These are phyloP conservation scores for Xylariaceae sp. DNA, from an alignment of 2,329 filamentous ascomycete genomes.

Conservation along the genomic window DNA sequence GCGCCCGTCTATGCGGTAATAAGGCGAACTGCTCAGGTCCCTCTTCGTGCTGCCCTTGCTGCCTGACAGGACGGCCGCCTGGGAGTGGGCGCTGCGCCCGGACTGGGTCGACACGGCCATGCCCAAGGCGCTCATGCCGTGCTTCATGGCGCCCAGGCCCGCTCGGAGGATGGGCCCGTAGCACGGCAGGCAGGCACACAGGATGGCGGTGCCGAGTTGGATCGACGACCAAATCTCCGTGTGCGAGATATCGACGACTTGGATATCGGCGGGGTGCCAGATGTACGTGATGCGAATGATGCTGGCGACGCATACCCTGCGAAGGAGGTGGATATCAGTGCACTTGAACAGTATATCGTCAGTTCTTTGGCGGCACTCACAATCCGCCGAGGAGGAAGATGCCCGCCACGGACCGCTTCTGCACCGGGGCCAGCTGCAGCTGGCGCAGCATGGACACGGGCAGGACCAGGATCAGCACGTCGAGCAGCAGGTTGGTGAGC, in stretches of 20 bases:
- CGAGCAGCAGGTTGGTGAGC: background rate
- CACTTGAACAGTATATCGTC: background rate
- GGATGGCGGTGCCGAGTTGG: constrained; percentile 2
- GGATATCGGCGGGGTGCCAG: constrained; percentile 1
- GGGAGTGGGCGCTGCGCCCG: background rate
- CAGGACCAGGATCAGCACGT: background rate
- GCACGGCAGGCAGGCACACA: constrained; percentile 3
- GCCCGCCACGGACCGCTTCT: background rate
- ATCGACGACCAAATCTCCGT: background rate
- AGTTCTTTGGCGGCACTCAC: background rate
- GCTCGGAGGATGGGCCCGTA: constrained; percentile 1
- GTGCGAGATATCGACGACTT: background rate
- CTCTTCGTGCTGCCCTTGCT: background rate
- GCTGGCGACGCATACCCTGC: constrained; percentile 3
- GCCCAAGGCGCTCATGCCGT: background rate
- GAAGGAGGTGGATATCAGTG: constrained; percentile 10
- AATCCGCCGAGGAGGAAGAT: constrained; percentile 1
- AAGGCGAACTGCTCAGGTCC: background rate
- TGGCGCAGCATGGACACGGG: background rate
- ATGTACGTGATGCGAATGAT: constrained; percentile 3
- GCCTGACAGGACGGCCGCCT: background rate
- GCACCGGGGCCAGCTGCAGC: background rate
- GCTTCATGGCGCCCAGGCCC: background rate
- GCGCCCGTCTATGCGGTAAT: background rate
- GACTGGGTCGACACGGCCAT: background rate